Base-by-base conservation (phyloP, 345 rosid species). In the Chamaenerion angustifolium region DNA sequence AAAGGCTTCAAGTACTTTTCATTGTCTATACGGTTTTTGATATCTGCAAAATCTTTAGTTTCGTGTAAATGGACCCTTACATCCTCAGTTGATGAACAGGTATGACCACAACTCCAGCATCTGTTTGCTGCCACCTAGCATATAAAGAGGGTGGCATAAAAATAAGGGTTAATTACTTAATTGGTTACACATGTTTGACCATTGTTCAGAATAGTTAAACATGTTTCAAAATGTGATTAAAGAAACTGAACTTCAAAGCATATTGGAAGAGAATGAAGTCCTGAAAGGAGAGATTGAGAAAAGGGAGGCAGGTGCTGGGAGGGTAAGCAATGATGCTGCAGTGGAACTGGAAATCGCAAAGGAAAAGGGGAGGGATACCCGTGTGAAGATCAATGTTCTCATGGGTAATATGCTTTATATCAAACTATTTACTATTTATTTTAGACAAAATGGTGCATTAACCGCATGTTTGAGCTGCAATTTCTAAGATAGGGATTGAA, bases 1-100 rank as follows among this genome's bases (percentile, higher is more conserved):
- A 82, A 72, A 57, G 96, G 98, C 63, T 73, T 83, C 49, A 87
- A 62, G 67, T 77, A 83, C 57, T 61, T 77, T 17, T 87, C 95
- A 45, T 76, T 74, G 16, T 65, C 76, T 73, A 74, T 69, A 65
- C 57, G 62, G 63, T 49, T 58, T 56, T 72, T 69, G 53, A 61
- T 48, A 49, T 70, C 67, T 52, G 80, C 55, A 3, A 64, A 25
- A 64, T 66, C 56, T 43, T 12, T 27, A 41, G 63, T 27, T 52
- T 61, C 70, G 54, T 79, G 85, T 14, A 71, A 64, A 79, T 77
- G 84, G 40, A 48, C 50, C 62, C 49, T 73, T 14, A 77, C 54
- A 17, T 77, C 81, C 57, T 61, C 51, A 16, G 56, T 65, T 14
- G 88, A 75, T 41, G 64, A 57, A 56, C 56, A 68, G 18, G 48